phyloP scores from a whole-genome alignment of 2,329 filamentous ascomycete genomes.

The Fusarium xylarioides region DNA sequence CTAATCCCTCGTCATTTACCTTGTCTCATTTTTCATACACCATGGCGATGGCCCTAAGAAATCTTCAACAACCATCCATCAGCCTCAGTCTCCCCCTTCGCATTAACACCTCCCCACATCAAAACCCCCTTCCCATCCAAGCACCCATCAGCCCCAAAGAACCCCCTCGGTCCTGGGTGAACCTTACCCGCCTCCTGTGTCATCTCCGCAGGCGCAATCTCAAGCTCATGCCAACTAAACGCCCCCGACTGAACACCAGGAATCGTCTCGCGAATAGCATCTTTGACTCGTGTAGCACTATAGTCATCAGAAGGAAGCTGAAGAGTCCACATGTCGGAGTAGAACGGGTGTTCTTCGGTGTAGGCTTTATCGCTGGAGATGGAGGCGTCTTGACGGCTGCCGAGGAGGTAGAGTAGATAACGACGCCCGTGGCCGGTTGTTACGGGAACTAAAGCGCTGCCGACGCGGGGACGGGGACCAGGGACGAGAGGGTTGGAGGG shows the following conservation, averaged over 20 bases:
- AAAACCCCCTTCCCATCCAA: conserved; percentile 20
- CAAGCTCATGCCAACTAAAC: conserved; percentile 35
- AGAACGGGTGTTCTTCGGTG: conserved; percentile 20
- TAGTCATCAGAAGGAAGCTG: conserved; percentile 19
- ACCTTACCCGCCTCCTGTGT: conserved; percentile 30
- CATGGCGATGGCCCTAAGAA: background rate
- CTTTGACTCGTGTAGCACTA: conserved; percentile 25
- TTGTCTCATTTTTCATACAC: too few relatives aligned
- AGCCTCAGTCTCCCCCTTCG: conserved; percentile 34
- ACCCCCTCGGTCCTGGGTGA: conserved; percentile 31
- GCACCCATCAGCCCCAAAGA: conserved; percentile 30
- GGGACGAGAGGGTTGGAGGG: conserved; percentile 24
- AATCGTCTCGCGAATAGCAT: conserved; percentile 15
- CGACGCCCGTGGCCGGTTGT: conserved; percentile 25
- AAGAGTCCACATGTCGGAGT: conserved; percentile 35
- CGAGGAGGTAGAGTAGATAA: conserved; percentile 31
- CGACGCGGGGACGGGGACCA: conserved; percentile 30
- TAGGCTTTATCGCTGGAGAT: conserved; percentile 2
- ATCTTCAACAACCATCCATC: conserved; percentile 35
- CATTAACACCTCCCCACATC: conserved; percentile 35
- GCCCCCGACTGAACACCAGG: conserved; percentile 21
- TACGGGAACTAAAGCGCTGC: conserved; percentile 15
- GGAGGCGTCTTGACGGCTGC: conserved; percentile 20
- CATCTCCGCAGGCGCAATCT: conserved; percentile 28
- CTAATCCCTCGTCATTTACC: fast-evolving